These are phyloP conservation scores for Mycosphaerella arachidis DNA, from an alignment of 2,329 filamentous ascomycete genomes.

Conservation along the genomic window DNA sequence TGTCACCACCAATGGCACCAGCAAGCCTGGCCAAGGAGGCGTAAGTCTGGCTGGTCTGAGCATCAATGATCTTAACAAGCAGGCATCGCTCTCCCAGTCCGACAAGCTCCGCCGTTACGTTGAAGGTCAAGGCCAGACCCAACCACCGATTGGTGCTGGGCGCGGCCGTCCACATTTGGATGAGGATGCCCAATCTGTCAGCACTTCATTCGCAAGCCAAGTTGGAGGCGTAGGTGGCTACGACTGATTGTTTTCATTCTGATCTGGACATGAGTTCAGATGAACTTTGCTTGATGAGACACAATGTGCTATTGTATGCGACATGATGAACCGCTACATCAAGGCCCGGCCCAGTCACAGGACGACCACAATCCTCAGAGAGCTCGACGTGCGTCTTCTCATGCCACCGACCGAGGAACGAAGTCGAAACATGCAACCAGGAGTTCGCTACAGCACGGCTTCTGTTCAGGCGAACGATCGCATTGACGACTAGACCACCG, in stretches of 20 bases:
- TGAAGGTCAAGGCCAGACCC: constrained; percentile 53
- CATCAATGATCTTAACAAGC: constrained; percentile 65
- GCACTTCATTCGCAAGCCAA: constrained; percentile 94
- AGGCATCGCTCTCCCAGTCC: constrained; percentile 71
- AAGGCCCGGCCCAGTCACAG: constrained; percentile 1
- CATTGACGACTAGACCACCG: not conserved
- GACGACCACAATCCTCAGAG: not conserved
- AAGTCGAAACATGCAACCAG: not conserved
- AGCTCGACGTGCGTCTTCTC: not conserved
- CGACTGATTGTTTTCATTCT: constrained; percentile 24
- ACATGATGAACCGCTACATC: constrained; percentile 5
- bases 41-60: constrained; percentile 83
- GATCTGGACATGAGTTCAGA: constrained; percentile 14
- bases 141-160: constrained; percentile 58
- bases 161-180: constrained; percentile 53
- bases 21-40: constrained; percentile 61
- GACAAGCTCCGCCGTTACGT: constrained; percentile 94
- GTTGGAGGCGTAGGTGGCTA: constrained; percentile 45
- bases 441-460: not conserved
- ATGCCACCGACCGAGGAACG: not conserved
- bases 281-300: constrained; percentile 13
- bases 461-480: not conserved
- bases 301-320: constrained; percentile 13
- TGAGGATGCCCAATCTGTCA: constrained; percentile 93
- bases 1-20: constrained; percentile 63